Conservation (phyloP, 805 yeast genomes). For the Candida maesae region DNA sequence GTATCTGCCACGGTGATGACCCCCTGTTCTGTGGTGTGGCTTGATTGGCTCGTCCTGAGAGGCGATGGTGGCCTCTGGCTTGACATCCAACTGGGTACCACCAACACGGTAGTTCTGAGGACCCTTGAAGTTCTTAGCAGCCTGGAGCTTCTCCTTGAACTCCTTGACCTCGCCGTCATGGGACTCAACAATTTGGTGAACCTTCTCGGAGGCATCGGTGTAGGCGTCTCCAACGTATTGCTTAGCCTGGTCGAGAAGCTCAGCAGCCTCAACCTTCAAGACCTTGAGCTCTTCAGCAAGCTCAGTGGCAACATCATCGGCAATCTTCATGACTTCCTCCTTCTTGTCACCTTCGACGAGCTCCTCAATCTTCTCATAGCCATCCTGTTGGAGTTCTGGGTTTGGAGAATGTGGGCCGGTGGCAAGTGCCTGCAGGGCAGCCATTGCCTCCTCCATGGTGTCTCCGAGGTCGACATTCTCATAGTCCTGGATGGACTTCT, state of each 20-base stretch:
- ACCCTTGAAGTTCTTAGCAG: slow-evolving; percentile 7
- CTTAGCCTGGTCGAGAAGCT: slow-evolving; percentile 7
- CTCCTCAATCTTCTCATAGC: slow-evolving; percentile 1
- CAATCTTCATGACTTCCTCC: background rate
- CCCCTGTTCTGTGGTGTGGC: background rate
- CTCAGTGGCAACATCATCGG: slow-evolving; percentile 1
- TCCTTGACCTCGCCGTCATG: slow-evolving; percentile 6
- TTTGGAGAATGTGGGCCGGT: background rate
- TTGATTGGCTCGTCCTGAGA: background rate
- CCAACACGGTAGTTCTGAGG: slow-evolving; percentile 2
- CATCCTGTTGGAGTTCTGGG: background rate
- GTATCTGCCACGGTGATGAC: background rate
- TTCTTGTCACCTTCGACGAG: slow-evolving; percentile 1
- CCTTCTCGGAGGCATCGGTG: slow-evolving; percentile 5
- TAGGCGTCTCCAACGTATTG: slow-evolving; percentile 7
- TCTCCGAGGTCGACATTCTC: slow-evolving; percentile 22
- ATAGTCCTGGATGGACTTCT: slow-evolving; percentile 9
- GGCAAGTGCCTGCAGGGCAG: slow-evolving; percentile 5
- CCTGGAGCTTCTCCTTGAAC: slow-evolving; percentile 1
- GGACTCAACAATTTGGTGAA: slow-evolving; percentile 8
- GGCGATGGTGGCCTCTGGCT: background rate
- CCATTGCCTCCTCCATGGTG: slow-evolving; percentile 12
- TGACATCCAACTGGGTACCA: background rate
- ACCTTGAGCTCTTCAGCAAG: slow-evolving; percentile 3
- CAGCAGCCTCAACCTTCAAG: slow-evolving; percentile 5